Conservation (phyloP, 345 rosid genomes). For the Bruguiera sexangula region DNA sequence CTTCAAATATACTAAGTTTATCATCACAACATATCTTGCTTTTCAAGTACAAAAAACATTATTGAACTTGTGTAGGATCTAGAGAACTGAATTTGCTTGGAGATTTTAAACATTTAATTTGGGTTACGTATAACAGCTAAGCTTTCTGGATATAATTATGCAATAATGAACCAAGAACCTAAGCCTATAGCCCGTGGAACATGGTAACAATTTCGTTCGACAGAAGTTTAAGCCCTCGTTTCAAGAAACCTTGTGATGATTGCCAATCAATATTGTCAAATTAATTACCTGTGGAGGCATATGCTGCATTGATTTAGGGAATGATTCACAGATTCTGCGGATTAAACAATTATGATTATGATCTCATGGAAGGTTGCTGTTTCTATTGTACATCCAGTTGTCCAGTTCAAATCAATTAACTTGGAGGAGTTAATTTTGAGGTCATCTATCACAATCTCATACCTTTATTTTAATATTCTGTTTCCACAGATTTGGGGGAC, state of each 20-base stretch:
- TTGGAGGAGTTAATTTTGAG: not conserved
- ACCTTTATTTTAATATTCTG: too few relatives aligned
- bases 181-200: too few relatives aligned
- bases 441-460: too few relatives aligned
- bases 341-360: not conserved
- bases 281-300: slow-evolving; percentile 24
- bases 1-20: too few relatives aligned
- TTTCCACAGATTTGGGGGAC: too few relatives aligned
- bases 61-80: not conserved
- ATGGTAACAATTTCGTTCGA: slow-evolving; percentile 26
- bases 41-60: not conserved
- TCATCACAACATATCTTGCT: not conserved
- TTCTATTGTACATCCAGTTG: slow-evolving; percentile 10
- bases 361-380: slow-evolving; percentile 1
- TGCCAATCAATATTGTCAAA: slow-evolving; percentile 2
- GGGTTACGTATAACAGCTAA: not conserved
- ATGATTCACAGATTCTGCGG: slow-evolving; percentile 40
- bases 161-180: not conserved
- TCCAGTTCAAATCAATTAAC: not conserved
- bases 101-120: not conserved
- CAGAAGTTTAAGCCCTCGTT: slow-evolving; percentile 30
- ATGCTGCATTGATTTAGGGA: slow-evolving; percentile 50
- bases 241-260: slow-evolving; percentile 36
- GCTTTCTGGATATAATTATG: not conserved
- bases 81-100: not conserved